phyloP scores from a whole-genome alignment of 441 rosid genomes.

The Adansonia gregorii region DNA sequence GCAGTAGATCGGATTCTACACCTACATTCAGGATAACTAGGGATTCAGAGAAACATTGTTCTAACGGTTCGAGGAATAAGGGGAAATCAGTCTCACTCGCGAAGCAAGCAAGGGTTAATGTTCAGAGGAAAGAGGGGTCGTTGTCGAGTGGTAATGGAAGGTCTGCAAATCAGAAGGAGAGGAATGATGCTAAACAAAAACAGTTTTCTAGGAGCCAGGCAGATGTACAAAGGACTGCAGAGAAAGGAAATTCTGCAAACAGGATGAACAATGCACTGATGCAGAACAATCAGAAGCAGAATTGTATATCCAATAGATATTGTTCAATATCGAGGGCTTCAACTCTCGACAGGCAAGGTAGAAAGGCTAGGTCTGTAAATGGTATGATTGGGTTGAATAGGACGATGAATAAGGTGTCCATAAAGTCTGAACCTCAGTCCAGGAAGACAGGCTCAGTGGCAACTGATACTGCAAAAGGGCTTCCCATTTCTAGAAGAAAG shows the following conservation, averaged over 20 bases:
- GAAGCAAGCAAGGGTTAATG: conserved; percentile 47
- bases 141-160: conserved; percentile 35
- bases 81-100: conserved; percentile 47
- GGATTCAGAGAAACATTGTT: conserved; percentile 37
- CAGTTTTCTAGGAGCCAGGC: conserved; percentile 41
- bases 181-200: conserved; percentile 42
- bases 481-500: conserved; percentile 43
- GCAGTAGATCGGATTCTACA: conserved; percentile 31
- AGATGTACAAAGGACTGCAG: conserved; percentile 41
- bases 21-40: conserved; percentile 33
- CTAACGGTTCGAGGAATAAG: conserved; percentile 44
- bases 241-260: conserved; percentile 45
- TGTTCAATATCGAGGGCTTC: conserved; percentile 37
- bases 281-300: conserved; percentile 77
- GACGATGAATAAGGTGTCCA: conserved; percentile 26
- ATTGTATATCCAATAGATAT: conserved; percentile 40
- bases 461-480: conserved; percentile 38
- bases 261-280: conserved; percentile 49
- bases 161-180: conserved; percentile 42
- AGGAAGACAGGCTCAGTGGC: conserved; percentile 35
- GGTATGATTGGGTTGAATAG: conserved; percentile 42
- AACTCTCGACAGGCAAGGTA: conserved; percentile 44
- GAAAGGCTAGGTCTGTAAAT: conserved; percentile 40
- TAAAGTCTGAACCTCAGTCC: conserved; percentile 45
- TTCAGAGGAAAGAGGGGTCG: conserved; percentile 49